Base-by-base conservation (phyloP, 2,329 filamentous ascomycete species). In the Penicillium polonicum region DNA sequence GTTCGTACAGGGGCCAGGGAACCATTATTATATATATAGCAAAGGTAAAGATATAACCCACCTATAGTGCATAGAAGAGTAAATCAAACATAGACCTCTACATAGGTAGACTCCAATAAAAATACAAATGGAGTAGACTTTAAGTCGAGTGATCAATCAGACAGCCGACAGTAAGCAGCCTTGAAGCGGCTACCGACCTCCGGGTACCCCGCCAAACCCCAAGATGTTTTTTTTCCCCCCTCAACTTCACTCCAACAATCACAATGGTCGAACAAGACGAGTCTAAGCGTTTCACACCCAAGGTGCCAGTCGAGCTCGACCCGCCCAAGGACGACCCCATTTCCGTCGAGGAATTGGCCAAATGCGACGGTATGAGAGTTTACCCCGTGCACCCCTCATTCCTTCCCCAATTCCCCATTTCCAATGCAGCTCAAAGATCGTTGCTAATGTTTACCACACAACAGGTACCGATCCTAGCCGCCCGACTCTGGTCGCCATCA, bases 271-370 rank as follows among this genome's bases (percentile, higher is more conserved):
- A 69, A 60, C 65, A 68, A 51, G 65, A 66, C 35, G 48, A 68
- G 44, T 58, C 67, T 39, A 75, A 76, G 63, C 70, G 71, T 51
- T 79, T 79, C 59, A 66, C 69, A 13, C 76, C 76, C 46, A 78
- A 77, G 57, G 65, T 71, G 6, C 72, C 75, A 4, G 74, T 79
- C 57, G 59, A 87, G 57, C 85, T 99, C 58, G 82, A 88, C 57
- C 88, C 91, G 38, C 94, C 94, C 15, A 97, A 95, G 78, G 84
- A 91, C 71, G 92, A 97, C 69, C 84, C 85, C 38, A 97, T 99
- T 68, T 87, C 87, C n/a, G 70, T 82, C 2, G 90, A 94, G 58
- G 87, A 93, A 68, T 82, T 99, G 61, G 82, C 88, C 39, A 88
- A 89, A 73, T 91, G 91, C 67, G 86, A 94, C 72, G 94, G 94